phyloP scores from a whole-genome alignment of 306 rosid species.

The Betula pendula region DNA sequence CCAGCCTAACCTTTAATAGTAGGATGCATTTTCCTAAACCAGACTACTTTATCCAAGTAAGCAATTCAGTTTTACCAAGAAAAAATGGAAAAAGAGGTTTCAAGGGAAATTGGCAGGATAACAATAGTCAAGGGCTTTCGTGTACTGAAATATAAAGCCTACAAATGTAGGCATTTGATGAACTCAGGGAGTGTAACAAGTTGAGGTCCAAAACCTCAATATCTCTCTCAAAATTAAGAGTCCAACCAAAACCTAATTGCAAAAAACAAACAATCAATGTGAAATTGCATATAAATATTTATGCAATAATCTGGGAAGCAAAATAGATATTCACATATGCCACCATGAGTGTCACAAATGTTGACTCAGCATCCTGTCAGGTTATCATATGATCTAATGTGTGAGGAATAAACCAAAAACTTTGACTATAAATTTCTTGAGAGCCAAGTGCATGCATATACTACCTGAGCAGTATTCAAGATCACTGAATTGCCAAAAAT shows the following conservation, averaged over 20 bases:
- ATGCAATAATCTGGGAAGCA: neutral
- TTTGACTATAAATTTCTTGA: neutral
- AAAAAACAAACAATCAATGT: neutral
- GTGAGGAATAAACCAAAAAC: neutral
- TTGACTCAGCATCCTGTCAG: neutral
- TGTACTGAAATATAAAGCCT: neutral
- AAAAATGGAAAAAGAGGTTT: neutral
- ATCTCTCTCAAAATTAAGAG: neutral
- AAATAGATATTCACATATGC: neutral
- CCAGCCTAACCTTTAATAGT: neutral
- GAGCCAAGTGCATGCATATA: neutral
- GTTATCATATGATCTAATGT: neutral
- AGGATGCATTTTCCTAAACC: too few relatives aligned
- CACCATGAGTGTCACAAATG: too few relatives aligned
- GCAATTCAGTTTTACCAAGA: neutral
- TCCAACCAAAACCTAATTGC: neutral
- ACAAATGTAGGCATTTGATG: neutral
- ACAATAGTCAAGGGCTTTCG: neutral
- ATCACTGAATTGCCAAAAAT: neutral
- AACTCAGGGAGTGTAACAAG: neutral
- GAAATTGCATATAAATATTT: neutral
- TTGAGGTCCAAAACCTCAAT: neutral
- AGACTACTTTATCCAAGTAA: too few relatives aligned
- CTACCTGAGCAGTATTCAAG: neutral
- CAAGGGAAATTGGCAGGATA: neutral